Evolutionary conservation across 495 filamentous ascomycete species (phyloP).

Genomic region (Chaetomidium leptoderma): DNA sequence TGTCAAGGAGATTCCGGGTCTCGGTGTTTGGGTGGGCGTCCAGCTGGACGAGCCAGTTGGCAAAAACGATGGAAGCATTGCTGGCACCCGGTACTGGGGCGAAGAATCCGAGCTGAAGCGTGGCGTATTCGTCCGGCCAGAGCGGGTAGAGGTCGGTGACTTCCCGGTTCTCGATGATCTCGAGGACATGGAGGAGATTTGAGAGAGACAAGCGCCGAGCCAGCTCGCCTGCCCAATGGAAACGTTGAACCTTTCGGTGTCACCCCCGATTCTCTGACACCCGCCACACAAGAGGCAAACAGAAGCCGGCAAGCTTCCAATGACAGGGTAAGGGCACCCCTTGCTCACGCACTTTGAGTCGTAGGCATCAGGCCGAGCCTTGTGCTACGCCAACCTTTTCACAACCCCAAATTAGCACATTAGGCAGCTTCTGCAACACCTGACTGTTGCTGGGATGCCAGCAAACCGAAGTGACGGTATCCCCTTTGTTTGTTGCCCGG

Average conservation of each 20-base stretch:
- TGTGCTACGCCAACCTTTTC: too few relatives aligned
- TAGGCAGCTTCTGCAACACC: too few relatives aligned
- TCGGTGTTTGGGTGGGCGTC: conserved; percentile 79
- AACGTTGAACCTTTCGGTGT: not conserved
- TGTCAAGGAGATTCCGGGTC: conserved; percentile 72
- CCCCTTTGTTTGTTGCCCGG: too few relatives aligned
- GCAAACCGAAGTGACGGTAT: too few relatives aligned
- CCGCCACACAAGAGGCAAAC: too few relatives aligned
- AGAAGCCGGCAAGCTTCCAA: too few relatives aligned
- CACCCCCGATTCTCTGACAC: too few relatives aligned
- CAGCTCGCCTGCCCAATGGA: not conserved
- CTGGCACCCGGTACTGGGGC: conserved; percentile 73
- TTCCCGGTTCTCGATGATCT: conserved; percentile 69
- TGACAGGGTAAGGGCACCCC: too few relatives aligned
- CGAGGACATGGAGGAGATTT: conserved; percentile 88
- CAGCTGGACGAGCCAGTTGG: conserved; percentile 81
- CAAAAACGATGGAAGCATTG: conserved; percentile 83
- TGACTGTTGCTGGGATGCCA: too few relatives aligned
- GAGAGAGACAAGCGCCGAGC: conserved; percentile 25
- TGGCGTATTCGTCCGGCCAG: conserved; percentile 85
- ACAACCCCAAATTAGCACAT: too few relatives aligned
- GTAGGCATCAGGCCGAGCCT: too few relatives aligned
- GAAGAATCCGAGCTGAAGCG: conserved; percentile 57
- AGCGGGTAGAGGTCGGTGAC: conserved; percentile 84
- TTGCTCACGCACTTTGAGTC: too few relatives aligned